A percentile compares a stretch with the other conserved stretches of the same genome.
Conservation (phyloP, 352 stramenopile species). For the Stephanocyclus meneghinianus region DNA sequence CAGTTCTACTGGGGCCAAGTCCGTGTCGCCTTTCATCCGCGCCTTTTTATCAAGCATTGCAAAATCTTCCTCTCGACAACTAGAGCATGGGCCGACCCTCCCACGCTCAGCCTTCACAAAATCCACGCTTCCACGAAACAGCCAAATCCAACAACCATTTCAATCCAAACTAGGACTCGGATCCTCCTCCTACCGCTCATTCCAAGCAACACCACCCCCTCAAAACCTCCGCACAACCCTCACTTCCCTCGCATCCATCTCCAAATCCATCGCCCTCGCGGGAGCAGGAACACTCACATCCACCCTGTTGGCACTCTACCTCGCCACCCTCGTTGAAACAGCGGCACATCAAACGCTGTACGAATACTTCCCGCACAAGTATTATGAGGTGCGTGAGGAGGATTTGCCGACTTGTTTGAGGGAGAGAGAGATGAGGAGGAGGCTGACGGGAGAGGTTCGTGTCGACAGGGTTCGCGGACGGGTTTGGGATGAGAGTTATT, state of each 20-base stretch:
- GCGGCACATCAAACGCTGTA: conserved; percentile 28
- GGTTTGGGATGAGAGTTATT: conserved; percentile 11
- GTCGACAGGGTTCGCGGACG: not conserved
- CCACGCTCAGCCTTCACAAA: no score
- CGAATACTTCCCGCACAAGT: conserved; percentile 35
- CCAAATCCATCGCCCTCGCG: conserved; percentile 14
- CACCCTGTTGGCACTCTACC: conserved; percentile 28
- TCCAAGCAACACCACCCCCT: conserved; percentile 5
- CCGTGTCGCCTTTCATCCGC: no score
- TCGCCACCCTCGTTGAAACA: conserved; percentile 28
- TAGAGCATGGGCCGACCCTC: no score
- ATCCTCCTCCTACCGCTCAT: not conserved
- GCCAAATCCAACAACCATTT: no score
- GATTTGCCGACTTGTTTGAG: conserved; percentile 21
- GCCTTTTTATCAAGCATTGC: no score
- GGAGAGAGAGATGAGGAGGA: conserved; percentile 16
- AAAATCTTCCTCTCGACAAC: no score
- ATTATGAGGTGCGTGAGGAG: conserved; percentile 18
- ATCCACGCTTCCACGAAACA: no score
- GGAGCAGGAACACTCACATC: conserved; percentile 26
- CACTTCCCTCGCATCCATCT: conserved; percentile 6
- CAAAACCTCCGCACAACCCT: conserved; percentile 7
- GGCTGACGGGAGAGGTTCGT: not conserved
- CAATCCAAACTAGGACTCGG: not conserved
- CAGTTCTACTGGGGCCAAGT: no score